phyloP scores from a whole-genome alignment of 1,284 basidiomycete species.

The Termitomyces sp. region DNA sequence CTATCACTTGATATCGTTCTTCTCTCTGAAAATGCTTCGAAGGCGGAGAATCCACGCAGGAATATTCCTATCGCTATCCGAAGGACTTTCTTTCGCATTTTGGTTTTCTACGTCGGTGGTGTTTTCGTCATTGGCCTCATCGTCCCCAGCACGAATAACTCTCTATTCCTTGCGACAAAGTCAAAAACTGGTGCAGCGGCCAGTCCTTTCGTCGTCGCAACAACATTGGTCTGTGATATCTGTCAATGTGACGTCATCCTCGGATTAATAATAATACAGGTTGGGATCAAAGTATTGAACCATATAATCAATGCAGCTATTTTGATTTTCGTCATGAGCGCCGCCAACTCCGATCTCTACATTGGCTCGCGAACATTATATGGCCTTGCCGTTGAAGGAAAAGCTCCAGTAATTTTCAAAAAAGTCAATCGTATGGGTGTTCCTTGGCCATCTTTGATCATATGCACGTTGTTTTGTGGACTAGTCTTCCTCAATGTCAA shows the following conservation, averaged over 20 bases:
- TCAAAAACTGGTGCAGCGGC: constrained; percentile 61
- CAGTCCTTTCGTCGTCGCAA: constrained; percentile 71
- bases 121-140: constrained; percentile 68
- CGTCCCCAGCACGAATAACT: constrained; percentile 41
- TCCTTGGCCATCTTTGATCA: constrained; percentile 46
- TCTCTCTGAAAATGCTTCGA: constrained; percentile 2
- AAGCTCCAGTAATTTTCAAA: constrained; percentile 50
- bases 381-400: constrained; percentile 63
- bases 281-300: constrained; percentile 67
- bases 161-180: constrained; percentile 54
- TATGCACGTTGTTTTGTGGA: constrained; percentile 53
- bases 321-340: constrained; percentile 69
- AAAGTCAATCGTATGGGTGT: constrained; percentile 60
- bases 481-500: constrained; percentile 62
- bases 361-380: constrained; percentile 69
- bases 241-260: background rate
- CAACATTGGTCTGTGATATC: constrained; percentile 35
- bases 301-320: constrained; percentile 62
- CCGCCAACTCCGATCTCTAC: constrained; percentile 71
- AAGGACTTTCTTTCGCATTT: constrained; percentile 43
- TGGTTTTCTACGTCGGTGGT: constrained; percentile 67
- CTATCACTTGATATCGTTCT: background rate
- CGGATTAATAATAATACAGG: constrained; percentile 24
- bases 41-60: constrained; percentile 40
- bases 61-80: constrained; percentile 44